Evolutionary conservation across 2,329 filamentous ascomycete species (phyloP), one percentile per base, ranked within the genome.

Genomic region (Apiospora aurea): DNA sequence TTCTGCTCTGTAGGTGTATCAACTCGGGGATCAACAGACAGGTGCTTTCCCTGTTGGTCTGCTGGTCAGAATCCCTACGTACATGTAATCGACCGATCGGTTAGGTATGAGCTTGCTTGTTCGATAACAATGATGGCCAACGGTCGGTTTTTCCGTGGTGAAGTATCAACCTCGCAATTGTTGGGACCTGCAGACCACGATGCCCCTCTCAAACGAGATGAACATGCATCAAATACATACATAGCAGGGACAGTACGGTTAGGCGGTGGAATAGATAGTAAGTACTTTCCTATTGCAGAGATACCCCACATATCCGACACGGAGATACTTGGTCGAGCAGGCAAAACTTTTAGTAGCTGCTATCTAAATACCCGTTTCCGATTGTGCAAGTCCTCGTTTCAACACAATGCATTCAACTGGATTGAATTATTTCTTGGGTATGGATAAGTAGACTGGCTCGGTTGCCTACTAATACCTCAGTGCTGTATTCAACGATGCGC

Each of bases 41-140:
- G 57, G 57, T n/a, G 5, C 57, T 64, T 64, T 64, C 57, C 57
- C 34, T 64, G 57, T 64, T 34, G 53, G 26, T n/a, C 53, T 57
- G 53, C 11, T 16, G 18, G 53, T 8, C 29, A n/a, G 18, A 64
- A 21, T 18, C 16, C 14, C 29, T 2, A 21, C 53, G 21, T 21
- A 11, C 8, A 34, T 13, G 24, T 53, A 21, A 38, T 11, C 41
- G 3, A 43, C 41, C 3, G 41, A 43, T 43, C 10, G 41, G 10
- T 41, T 29, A 43, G 8, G 14, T 53, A 29, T 41, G 57, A 64
- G 34, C 29, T n/a, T 64, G 21, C 34, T 14, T 21, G 34, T 21
- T 41, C 57, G 57, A 41, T 21, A 18, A 41, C 57, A 21, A 41
- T 21, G 34, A 41, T 13, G 10, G 29, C 57, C 34, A 64, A 41